Conservation (phyloP, 805 yeast genomes). For the Cyberlindnera petersonii region DNA sequence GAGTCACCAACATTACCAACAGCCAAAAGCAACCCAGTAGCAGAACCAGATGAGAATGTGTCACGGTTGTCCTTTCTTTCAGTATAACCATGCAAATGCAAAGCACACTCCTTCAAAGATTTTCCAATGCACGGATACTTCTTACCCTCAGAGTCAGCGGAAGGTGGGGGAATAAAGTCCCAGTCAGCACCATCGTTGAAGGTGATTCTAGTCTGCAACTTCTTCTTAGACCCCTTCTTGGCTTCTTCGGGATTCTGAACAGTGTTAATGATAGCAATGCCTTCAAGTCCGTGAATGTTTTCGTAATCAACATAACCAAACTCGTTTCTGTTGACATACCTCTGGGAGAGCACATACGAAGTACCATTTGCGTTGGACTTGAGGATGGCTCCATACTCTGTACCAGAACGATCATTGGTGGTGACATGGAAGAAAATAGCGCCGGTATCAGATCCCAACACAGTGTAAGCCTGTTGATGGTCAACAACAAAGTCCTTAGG, state of each 20-base stretch:
- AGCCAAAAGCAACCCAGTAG: slow-evolving; percentile 81
- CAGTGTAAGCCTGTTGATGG: slow-evolving; percentile 70
- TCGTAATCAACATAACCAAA: slow-evolving; percentile 87
- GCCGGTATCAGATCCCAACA: slow-evolving; percentile 68
- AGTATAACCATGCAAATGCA: slow-evolving; percentile 87
- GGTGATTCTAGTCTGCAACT: slow-evolving; percentile 67
- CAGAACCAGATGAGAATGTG: slow-evolving; percentile 82
- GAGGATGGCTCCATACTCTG: slow-evolving; percentile 73
- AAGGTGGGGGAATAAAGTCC: slow-evolving; percentile 68
- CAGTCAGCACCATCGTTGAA: slow-evolving; percentile 92
- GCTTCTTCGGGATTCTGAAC: slow-evolving; percentile 54
- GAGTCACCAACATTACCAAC: slow-evolving; percentile 82
- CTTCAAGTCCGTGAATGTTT: slow-evolving; percentile 77
- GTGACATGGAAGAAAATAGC: slow-evolving; percentile 84
- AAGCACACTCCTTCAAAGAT: slow-evolving; percentile 59
- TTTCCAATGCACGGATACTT: slow-evolving; percentile 49
- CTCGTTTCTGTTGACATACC: slow-evolving; percentile 70
- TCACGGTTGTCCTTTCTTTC: slow-evolving; percentile 83
- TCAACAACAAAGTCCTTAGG: slow-evolving; percentile 65
- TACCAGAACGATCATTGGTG: slow-evolving; percentile 43
- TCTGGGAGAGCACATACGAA: slow-evolving; percentile 65
- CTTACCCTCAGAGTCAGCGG: slow-evolving; percentile 55
- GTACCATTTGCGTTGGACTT: slow-evolving; percentile 94
- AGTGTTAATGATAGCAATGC: slow-evolving; percentile 69
- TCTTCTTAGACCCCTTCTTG: slow-evolving; percentile 44